These are phyloP conservation scores for Pulveroboletus sp. DNA, from an alignment of 768 basidiomycete genomes.

Conservation along the genomic window DNA sequence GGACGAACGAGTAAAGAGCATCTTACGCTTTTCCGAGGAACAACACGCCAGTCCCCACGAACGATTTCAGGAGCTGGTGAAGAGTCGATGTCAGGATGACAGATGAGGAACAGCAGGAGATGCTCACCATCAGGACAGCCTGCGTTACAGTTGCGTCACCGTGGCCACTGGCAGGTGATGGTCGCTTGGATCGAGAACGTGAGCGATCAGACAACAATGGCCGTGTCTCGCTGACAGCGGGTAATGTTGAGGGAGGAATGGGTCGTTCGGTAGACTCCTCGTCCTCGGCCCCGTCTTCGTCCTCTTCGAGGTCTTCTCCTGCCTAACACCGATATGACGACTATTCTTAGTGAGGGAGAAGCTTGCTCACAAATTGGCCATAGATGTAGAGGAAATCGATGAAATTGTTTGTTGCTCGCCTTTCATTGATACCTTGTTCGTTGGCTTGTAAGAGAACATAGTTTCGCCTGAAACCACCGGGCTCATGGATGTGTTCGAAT, in stretches of 20 bases:
- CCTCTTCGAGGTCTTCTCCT: conserved; percentile 88
- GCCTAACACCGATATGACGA: conserved; percentile 46
- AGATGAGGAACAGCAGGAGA: neutral
- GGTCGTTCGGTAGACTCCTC: conserved; percentile 42
- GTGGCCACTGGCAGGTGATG: conserved; percentile 55
- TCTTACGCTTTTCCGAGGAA: conserved; percentile 90
- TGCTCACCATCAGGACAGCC: conserved; percentile 84
- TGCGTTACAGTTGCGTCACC: conserved; percentile 90
- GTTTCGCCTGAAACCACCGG: conserved; percentile 90
- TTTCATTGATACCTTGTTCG: conserved; percentile 59
- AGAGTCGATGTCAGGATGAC: neutral
- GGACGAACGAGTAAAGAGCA: neutral
- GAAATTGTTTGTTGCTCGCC: conserved; percentile 71
- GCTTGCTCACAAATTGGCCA: conserved; percentile 83
- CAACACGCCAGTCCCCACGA: conserved; percentile 92
- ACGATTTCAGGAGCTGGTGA: conserved; percentile 78
- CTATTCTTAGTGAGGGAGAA: neutral
- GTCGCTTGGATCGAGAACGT: conserved; percentile 51
- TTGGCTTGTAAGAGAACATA: conserved; percentile 72
- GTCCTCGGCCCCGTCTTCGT: conserved; percentile 60
- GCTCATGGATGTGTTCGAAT: conserved; percentile 91
- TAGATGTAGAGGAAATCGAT: conserved; percentile 94
- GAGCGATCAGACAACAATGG: conserved; percentile 49
- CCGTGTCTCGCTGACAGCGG: conserved; percentile 41
- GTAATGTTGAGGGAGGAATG: conserved; percentile 7